A percentile compares a stretch with the other conserved stretches of the same genome.
Evolutionary conservation across 2,329 filamentous ascomycete genomes (phyloP).

Genomic region (Helotiales sp.): DNA sequence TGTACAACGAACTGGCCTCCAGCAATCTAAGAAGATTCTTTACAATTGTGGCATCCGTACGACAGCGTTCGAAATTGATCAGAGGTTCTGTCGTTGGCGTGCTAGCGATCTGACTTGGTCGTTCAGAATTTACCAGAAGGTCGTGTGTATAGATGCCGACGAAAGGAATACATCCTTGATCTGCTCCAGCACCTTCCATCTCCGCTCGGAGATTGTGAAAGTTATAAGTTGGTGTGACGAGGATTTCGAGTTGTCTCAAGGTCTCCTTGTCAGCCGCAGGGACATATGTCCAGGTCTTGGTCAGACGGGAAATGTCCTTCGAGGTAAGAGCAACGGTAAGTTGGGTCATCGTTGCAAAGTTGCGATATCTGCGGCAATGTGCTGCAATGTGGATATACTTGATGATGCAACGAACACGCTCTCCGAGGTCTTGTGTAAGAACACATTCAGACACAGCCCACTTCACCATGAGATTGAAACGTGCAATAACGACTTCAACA

Average conservation of each 20-base stretch:
- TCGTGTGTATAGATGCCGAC: conserved; percentile 85
- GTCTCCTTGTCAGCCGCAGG: conserved; percentile 67
- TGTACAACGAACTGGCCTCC: conserved; percentile 77
- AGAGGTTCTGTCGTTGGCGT: conserved; percentile 70
- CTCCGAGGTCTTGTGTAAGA: conserved; percentile 71
- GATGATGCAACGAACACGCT: conserved; percentile 76
- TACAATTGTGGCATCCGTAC: conserved; percentile 75
- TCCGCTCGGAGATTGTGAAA: conserved; percentile 78
- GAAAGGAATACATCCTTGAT: conserved; percentile 81
- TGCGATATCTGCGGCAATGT: conserved; percentile 76
- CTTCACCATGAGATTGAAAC: conserved; percentile 88
- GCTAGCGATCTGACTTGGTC: conserved; percentile 74
- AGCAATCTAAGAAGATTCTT: conserved; percentile 81
- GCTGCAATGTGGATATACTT: conserved; percentile 83
- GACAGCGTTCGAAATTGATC: conserved; percentile 83
- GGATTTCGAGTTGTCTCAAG: conserved; percentile 69
- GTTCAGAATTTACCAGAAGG: conserved; percentile 79
- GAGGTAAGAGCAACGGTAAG: conserved; percentile 78
- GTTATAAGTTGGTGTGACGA: conserved; percentile 79
- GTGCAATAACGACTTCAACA: conserved; percentile 82
- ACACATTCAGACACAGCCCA: conserved; percentile 83
- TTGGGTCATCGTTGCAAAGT: conserved; percentile 84
- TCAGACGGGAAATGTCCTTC: conserved; percentile 70
- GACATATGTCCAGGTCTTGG: conserved; percentile 73
- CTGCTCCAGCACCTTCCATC: conserved; percentile 71